Conservation (phyloP, 768 basidiomycete genomes). For the Russula griseocarnosa region DNA sequence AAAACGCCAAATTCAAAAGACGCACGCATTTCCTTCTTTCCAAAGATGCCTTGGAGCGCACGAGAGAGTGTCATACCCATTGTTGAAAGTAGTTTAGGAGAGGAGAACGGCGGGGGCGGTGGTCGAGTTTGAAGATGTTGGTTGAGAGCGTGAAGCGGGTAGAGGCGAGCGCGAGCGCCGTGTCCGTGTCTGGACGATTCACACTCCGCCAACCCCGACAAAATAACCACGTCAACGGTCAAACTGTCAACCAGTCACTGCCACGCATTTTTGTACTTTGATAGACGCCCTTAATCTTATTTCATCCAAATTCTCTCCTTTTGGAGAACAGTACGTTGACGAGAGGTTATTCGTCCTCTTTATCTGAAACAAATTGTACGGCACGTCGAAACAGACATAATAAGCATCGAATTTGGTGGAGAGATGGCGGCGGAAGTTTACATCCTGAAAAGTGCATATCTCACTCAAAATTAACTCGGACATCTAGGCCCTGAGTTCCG, state of each 20-base stretch:
- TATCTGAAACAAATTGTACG: too few relatives aligned
- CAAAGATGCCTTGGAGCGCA: constrained; percentile 80
- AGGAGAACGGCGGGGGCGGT: background rate
- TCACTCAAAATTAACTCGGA: background rate
- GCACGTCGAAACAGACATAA: background rate
- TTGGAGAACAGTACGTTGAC: too few relatives aligned
- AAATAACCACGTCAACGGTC: background rate
- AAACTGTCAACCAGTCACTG: background rate
- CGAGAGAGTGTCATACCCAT: constrained; percentile 80
- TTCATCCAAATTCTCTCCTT: too few relatives aligned
- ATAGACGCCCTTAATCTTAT: background rate
- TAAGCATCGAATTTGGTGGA: background rate
- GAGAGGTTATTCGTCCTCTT: too few relatives aligned
- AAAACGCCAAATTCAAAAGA: constrained; percentile 33
- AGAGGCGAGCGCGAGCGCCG: background rate
- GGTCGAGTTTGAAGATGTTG: constrained; percentile 14
- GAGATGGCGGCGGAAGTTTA: background rate
- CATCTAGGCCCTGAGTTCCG: background rate
- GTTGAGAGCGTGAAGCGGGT: constrained; percentile 15
- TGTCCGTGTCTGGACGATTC: constrained; percentile 7
- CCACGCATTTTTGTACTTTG: background rate
- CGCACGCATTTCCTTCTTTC: constrained; percentile 99
- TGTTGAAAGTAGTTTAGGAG: constrained; percentile 20
- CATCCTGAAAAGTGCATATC: background rate
- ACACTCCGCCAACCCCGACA: constrained; percentile 23